Evolutionary conservation across 352 stramenopile species (phyloP), one percentile per base, ranked within the genome.

Genomic region (Phytophthora brassicae): DNA sequence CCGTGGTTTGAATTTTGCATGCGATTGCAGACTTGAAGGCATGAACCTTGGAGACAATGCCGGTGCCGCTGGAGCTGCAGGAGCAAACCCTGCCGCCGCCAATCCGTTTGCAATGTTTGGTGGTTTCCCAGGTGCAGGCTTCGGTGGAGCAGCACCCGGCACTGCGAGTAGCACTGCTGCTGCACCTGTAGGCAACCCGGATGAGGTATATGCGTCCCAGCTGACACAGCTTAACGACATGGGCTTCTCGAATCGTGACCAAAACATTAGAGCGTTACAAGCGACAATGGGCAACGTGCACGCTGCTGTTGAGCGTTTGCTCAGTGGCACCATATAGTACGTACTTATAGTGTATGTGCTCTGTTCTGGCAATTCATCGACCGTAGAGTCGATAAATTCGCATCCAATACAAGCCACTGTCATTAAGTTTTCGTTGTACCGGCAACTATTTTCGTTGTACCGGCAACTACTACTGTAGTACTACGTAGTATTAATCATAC

Each of bases 211-310:
- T 65, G 88, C 89, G 23, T 83, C 79, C 20, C 91, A 97, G 67
- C 66, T 97, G 29, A 80, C 74, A n/a, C 89, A 97, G 67, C 75
- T 97, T 39, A 80, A 74, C 39, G 89, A 96, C 64, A 97, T 97
- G 89, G 91, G 91, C 39, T 97, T 97, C 50, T 77, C 80, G 6
- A 92, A 97, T 74, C 78, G 83, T 19, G 86, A 92, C 24, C 86
- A 94, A 55, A 96, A 95, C 77, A 57, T 97, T 41, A 79, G 87
- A 26, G 90, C 88, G 44, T 72, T 97, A 53, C 86, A 96, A 63
- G 78, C 79, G 26, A 95, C 89, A 22, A 59, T 75, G 16, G 91
- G 91, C 48, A 97, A 97, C 64, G 89, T 97, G 26, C 88, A 96
- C 59, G 85, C 86, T 3, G 91, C 91, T 4, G 87, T 97, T 3